These are phyloP conservation scores for Nakazawaea molendinolei DNA, from an alignment of 805 yeast genomes.

Conservation along the genomic window DNA sequence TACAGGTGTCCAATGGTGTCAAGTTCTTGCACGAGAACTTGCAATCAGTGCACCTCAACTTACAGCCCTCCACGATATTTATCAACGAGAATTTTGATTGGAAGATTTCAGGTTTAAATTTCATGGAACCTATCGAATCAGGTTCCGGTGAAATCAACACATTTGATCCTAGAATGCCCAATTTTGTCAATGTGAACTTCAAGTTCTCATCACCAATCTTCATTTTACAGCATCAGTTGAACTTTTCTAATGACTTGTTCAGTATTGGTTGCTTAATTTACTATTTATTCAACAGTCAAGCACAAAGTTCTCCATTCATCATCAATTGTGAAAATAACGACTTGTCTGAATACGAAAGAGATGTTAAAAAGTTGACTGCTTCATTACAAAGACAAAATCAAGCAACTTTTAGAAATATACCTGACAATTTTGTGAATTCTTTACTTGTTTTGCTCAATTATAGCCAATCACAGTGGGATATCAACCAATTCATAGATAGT, in stretches of 20 bases:
- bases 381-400: conserved; percentile 31
- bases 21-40: conserved; percentile 79
- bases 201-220: conserved; percentile 84
- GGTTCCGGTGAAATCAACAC: conserved; percentile 62
- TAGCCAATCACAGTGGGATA: conserved; percentile 52
- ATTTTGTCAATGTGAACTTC: conserved; percentile 60
- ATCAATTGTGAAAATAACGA: conserved; percentile 37
- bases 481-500: conserved; percentile 65
- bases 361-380: conserved; percentile 30
- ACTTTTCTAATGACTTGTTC: conserved; percentile 73
- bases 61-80: conserved; percentile 72
- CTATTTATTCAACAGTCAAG: conserved; percentile 48
- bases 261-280: conserved; percentile 74
- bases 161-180: conserved; percentile 69
- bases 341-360: conserved; percentile 54
- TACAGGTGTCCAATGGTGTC: conserved; percentile 71
- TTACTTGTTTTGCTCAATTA: conserved; percentile 47
- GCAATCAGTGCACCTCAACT: conserved; percentile 64
- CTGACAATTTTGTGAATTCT: conserved; percentile 42
- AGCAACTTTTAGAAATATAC: conserved; percentile 52
- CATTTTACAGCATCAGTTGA: conserved; percentile 55
- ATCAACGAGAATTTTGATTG: conserved; percentile 87
- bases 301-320: conserved; percentile 28
- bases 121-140: conserved; percentile 37
- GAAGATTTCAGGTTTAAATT: conserved; percentile 78